A percentile compares a stretch with the other conserved stretches of the same genome.
Evolutionary conservation across 805 yeast species (phyloP).

Genomic region (Wickerhamomyces bovis): DNA sequence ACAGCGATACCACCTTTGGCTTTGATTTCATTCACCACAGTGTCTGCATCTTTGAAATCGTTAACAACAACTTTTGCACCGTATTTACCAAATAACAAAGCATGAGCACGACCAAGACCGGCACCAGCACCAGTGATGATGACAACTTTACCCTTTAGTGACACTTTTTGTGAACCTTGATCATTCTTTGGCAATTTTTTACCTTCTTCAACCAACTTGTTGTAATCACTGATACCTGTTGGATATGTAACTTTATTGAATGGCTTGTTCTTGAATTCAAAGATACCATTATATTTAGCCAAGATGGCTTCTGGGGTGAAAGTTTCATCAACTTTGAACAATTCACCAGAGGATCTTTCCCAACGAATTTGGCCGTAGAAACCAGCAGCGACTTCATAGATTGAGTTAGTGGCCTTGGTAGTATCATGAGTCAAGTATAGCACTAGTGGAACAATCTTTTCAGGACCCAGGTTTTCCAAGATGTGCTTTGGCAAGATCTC

Average conservation of each 20-base stretch:
- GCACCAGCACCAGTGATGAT: constrained; percentile 93
- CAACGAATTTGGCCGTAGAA: constrained; percentile 87
- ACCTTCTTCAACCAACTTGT: constrained; percentile 47
- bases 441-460: constrained; percentile 88
- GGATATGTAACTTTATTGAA: constrained; percentile 64
- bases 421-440: constrained; percentile 69
- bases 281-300: constrained; percentile 54
- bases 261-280: constrained; percentile 53
- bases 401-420: constrained; percentile 60
- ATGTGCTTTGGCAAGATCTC: constrained; percentile 79
- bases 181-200: constrained; percentile 48
- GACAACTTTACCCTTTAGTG: constrained; percentile 78
- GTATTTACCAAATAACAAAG: constrained; percentile 74
- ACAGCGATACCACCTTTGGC: constrained; percentile 75
- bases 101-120: constrained; percentile 91
- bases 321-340: constrained; percentile 69
- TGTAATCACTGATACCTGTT: constrained; percentile 62
- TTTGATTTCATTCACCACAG: constrained; percentile 69
- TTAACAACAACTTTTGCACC: constrained; percentile 96
- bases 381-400: constrained; percentile 93
- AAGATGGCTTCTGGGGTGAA: constrained; percentile 86
- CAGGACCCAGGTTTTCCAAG: constrained; percentile 75
- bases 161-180: constrained; percentile 50
- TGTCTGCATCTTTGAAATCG: constrained; percentile 72
- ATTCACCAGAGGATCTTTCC: constrained; percentile 87